Evolutionary conservation across 805 yeast species (phyloP), one percentile per base, ranked within the genome.

Genomic region (Ogataea trehalophila): DNA sequence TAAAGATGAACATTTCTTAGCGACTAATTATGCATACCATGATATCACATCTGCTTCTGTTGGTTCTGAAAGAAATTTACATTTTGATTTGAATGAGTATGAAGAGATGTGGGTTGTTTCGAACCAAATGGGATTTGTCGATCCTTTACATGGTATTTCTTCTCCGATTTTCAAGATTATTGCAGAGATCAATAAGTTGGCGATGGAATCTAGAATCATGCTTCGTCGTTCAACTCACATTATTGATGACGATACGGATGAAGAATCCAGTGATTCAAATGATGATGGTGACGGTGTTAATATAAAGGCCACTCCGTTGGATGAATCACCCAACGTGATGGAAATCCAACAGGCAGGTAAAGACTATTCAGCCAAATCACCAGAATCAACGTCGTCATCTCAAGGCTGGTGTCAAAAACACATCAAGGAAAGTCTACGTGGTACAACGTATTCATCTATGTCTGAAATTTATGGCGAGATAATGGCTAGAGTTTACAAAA

Each of bases 21-120:
- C 85, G 18, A 79, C 88, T 8, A 86, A 83, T 63, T 87, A 84
- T 66, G 88, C 89, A 1, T 87, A 87, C 60, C 94, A 87, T 62
- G 95, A 87, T 60, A 75, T 87, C 33, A 70, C 85, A 52, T 79
- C 91, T 1, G 76, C 83, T 41, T 76, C 85, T 11, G 74, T 80
- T 1, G 72, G 77, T 1, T 70, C 75, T 45, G 78, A 80, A 37
- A 67, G 87, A 39, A 83, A 84, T 1, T 76, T 88, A 1, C 82
- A 83, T 54, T 85, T 87, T 61, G 75, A 83, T 0, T 67, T 79
- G 20, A 70, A 72, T 18, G 83, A 81, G 40, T 86, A 86, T 63
- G 78, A 80, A 37, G 64, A 69, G 20, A 71, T 82, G 49, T 73
- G 83, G 63, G 54, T 41, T 46, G 56, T 55, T 36, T 61, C 67